phyloP scores from a whole-genome alignment of 1,284 basidiomycete genomes.

The Baeospora myosura region DNA sequence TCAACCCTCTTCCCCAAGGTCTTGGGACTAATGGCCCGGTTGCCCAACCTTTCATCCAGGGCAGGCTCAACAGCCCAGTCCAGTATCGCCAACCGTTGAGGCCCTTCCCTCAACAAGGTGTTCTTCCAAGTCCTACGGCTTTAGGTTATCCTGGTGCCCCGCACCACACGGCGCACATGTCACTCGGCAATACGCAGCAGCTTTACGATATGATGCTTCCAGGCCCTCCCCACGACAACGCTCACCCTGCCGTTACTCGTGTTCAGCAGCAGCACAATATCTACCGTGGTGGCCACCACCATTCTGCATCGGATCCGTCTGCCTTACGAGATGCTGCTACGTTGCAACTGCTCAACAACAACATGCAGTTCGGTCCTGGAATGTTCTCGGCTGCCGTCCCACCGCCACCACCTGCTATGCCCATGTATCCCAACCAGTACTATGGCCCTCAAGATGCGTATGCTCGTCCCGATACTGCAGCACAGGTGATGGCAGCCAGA shows the following conservation, averaged over 20 bases:
- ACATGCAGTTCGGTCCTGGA: conserved; percentile 44
- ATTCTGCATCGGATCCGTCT: conserved; percentile 73
- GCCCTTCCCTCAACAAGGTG: conserved; percentile 47
- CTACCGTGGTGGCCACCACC: conserved; percentile 66
- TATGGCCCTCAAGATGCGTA: conserved; percentile 59
- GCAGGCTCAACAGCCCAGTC: conserved; percentile 36
- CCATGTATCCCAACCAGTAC: conserved; percentile 62
- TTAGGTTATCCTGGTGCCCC: conserved; percentile 47
- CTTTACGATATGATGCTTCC: conserved; percentile 73
- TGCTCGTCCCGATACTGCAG: conserved; percentile 39
- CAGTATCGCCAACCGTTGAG: conserved; percentile 52
- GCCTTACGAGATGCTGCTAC: conserved; percentile 59
- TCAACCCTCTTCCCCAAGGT: conserved; percentile 33
- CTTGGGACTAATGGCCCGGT: conserved; percentile 23
- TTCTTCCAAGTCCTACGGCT: conserved; percentile 45
- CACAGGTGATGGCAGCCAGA: conserved; percentile 52
- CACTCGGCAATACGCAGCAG: conserved; percentile 64
- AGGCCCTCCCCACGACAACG: conserved; percentile 41
- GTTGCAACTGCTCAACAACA: conserved; percentile 50
- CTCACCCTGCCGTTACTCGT: conserved; percentile 58
- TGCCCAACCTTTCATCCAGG: conserved; percentile 39
- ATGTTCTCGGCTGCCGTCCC: conserved; percentile 45
- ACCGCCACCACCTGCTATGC: conserved; percentile 40
- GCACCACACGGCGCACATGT: conserved; percentile 51
- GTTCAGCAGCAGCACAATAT: conserved; percentile 69